phyloP scores from a whole-genome alignment of 2,329 filamentous ascomycete species.

The Eurotiales sp. region DNA sequence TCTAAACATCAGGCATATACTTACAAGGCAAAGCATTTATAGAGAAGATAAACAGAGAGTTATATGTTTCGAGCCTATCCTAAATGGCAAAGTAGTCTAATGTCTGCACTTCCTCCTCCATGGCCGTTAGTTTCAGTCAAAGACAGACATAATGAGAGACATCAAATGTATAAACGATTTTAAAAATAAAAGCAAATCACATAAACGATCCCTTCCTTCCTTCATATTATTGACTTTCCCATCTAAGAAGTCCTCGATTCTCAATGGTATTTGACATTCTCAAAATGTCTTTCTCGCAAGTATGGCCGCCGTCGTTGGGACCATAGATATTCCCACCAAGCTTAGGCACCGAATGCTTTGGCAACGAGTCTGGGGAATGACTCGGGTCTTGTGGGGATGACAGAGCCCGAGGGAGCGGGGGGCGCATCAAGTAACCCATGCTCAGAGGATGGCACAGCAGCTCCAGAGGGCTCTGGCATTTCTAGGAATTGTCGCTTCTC shows the following conservation, averaged over 20 bases:
- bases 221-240: not conserved
- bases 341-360: not conserved
- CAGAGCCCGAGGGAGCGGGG: not conserved
- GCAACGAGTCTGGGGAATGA: not conserved
- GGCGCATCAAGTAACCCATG: not conserved
- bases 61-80: too few species aligned
- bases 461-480: conserved; percentile 1
- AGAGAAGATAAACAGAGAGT: too few species aligned
- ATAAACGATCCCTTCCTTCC: not conserved
- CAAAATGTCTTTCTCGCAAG: not conserved
- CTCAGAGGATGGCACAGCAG: not conserved
- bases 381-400: not conserved
- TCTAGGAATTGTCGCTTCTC: not conserved
- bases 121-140: not conserved
- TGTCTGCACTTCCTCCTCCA: not conserved
- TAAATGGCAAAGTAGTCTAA: not conserved
- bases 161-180: not conserved
- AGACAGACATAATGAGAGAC: not conserved
- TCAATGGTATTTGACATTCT: not conserved
- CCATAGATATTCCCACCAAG: not conserved
- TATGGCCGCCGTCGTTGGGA: not conserved
- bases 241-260: not conserved
- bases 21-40: too few species aligned
- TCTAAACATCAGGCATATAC: too few species aligned
- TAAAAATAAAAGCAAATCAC: not conserved